phyloP scores from a whole-genome alignment of 495 filamentous ascomycete species.

The Penicillium pulvis region DNA sequence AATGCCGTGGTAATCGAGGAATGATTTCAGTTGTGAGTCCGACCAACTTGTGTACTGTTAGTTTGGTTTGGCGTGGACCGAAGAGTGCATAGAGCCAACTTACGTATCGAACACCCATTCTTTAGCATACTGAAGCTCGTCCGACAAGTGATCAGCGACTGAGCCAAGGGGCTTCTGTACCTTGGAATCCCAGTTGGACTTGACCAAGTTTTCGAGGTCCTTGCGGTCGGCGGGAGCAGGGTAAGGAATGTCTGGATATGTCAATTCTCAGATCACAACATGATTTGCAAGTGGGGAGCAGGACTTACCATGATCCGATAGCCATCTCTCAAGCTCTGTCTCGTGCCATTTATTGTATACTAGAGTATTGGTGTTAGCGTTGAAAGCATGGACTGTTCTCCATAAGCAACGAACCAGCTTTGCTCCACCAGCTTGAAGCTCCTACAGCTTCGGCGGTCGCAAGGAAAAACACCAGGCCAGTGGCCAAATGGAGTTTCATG shows the following conservation, averaged over 20 bases:
- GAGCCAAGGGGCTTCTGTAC: constrained; percentile 73
- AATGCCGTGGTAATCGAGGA: constrained; percentile 85
- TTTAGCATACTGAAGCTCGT: constrained; percentile 69
- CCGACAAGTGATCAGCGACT: constrained; percentile 68
- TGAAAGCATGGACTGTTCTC: neutral
- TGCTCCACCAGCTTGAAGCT: constrained; percentile 78
- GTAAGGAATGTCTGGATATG: constrained; percentile 72
- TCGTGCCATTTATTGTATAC: constrained; percentile 99
- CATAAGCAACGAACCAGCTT: constrained; percentile 64
- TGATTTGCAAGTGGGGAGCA: neutral
- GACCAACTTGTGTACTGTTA: constrained; percentile 59
- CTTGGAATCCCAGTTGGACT: constrained; percentile 81
- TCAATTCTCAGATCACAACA: constrained; percentile 18
- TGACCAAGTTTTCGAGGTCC: constrained; percentile 79
- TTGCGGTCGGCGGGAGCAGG: constrained; percentile 83
- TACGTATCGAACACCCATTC: constrained; percentile 96
- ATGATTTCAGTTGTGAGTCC: constrained; percentile 86
- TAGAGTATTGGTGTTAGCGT: constrained; percentile 37
- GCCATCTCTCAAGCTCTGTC: constrained; percentile 96
- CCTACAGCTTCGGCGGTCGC: constrained; percentile 65
- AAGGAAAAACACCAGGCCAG: constrained; percentile 68
- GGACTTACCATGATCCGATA: constrained; percentile 71
- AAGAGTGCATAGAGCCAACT: constrained; percentile 31
- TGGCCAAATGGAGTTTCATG: constrained; percentile 75
- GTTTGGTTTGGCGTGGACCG: neutral